Evolutionary conservation across 371 early-diverging fungal species (phyloP).

Genomic region (Mucor velutinosus): DNA sequence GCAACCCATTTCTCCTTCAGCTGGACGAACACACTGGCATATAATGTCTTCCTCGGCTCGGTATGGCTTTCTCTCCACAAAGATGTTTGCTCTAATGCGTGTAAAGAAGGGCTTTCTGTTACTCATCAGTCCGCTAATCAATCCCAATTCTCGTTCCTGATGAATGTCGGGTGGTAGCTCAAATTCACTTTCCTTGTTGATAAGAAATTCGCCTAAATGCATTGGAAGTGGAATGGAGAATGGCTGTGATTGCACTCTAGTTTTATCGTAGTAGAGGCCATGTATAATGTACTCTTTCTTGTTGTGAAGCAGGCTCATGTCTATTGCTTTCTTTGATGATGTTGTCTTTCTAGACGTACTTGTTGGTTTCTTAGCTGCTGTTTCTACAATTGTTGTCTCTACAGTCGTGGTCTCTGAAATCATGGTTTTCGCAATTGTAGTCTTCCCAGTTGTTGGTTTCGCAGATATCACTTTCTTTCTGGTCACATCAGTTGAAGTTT

Average conservation of each 20-base stretch:
- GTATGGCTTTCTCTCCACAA: conserved; percentile 70
- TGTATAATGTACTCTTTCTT: conserved; percentile 18
- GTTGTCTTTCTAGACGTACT: neutral
- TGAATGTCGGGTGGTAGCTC: conserved; percentile 51
- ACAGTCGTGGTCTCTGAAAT: neutral
- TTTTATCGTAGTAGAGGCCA: conserved; percentile 21
- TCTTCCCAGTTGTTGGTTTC: neutral
- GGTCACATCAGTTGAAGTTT: neutral
- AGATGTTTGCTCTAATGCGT: conserved; percentile 56
- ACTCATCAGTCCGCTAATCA: conserved; percentile 20
- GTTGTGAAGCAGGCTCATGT: neutral
- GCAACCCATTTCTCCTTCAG: conserved; percentile 61
- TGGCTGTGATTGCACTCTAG: neutral
- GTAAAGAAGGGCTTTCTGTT: conserved; percentile 29
- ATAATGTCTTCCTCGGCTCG: conserved; percentile 41
- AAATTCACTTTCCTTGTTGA: conserved; percentile 47
- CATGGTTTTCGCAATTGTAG: neutral
- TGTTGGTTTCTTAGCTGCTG: neutral
- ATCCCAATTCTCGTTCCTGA: conserved; percentile 45
- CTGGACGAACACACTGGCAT: conserved; percentile 69
- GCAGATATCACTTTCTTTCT: neutral
- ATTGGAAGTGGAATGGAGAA: conserved; percentile 54
- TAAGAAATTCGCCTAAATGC: conserved; percentile 51
- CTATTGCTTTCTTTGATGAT: conserved; percentile 1
- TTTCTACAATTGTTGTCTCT: neutral